Base-by-base conservation (phyloP, 768 basidiomycete species). In the Leccinum boreale region DNA sequence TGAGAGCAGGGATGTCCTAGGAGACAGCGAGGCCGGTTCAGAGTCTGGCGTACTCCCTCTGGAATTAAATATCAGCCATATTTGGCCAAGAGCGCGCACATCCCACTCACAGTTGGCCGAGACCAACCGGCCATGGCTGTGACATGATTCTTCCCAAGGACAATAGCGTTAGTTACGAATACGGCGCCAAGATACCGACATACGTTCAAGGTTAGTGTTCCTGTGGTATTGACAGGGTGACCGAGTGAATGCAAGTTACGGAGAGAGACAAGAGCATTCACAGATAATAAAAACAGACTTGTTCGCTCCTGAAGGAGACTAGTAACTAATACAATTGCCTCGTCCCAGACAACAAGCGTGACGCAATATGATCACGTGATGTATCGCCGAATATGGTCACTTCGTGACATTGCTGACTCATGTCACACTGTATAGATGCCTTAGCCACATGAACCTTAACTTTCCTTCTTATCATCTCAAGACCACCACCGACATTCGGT, bases 351-450 rank as follows among this genome's bases (percentile, higher is more conserved):
- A 47, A 65, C 4, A 28, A 56, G 46, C 55, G 46, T 68, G 66
- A 66, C 59, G n/a, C 9, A 15, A 3, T n/a, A 46, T 9, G 8
- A 14, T 73, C 71, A 71, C 62, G 57, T 70, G 69, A 53, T 4
- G 0, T 0, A 0, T 0, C 46, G 1, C 56, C 33, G 4, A 7
- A 45, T 66, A 33, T 28, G 12, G 58, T 4, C 0, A 0, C 0
- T 3, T 0, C 1, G 66, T 68, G 67, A 72, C 67, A 42, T 33
- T 50, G 60, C 52, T 62, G 60, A 58, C 9, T 67, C 53, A 68
- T 63, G 67, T 72, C 72, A 74, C 72, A n/a, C 66, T 74, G 71
- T 72, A 72, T 74, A 74, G 67, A 45, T 57, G 46, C 29, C 28
- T 4, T 15, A 66, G 70, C 72, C 72, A 74, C 71, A 48, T 45